These are phyloP conservation scores for Exophiala dermatitidis DNA, from an alignment of 2,329 filamentous ascomycete species.

Conservation along the genomic window DNA sequence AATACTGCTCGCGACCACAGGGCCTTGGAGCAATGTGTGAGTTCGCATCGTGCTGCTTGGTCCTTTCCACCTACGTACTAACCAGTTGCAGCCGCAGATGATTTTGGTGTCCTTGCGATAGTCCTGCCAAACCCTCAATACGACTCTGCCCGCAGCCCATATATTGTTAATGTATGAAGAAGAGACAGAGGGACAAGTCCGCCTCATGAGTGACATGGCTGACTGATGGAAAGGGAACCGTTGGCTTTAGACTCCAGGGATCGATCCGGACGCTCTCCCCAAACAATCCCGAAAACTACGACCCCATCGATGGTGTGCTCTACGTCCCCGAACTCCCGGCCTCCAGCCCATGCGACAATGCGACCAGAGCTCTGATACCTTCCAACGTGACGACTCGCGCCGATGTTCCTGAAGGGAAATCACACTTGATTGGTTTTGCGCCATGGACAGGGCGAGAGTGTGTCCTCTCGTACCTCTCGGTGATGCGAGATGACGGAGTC, in stretches of 20 bases:
- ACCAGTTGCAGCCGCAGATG: constrained; percentile 19
- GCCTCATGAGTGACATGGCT: background rate
- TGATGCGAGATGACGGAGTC: constrained; percentile 54
- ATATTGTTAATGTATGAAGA: constrained; percentile 34
- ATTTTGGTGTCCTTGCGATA: constrained; percentile 22
- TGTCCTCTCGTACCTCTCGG: constrained; percentile 62
- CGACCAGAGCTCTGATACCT: constrained; percentile 61
- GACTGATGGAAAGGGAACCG: constrained; percentile 11
- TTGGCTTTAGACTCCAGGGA: constrained; percentile 31
- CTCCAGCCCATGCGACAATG: constrained; percentile 55
- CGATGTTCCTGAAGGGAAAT: constrained; percentile 59
- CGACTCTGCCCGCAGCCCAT: constrained; percentile 28
- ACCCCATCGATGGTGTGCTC: constrained; percentile 66
- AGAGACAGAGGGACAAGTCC: background rate
- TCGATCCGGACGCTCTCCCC: constrained; percentile 72
- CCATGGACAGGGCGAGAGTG: constrained; percentile 77
- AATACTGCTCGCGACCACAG: background rate
- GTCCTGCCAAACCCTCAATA: constrained; percentile 23
- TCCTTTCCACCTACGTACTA: constrained; percentile 1
- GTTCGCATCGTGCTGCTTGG: background rate
- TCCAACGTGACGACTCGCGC: constrained; percentile 63
- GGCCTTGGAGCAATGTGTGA: constrained; percentile 12
- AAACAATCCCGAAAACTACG: constrained; percentile 55
- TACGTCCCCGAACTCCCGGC: constrained; percentile 67
- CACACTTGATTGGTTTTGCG: constrained; percentile 71